Evolutionary conservation across 352 stramenopile genomes (phyloP).

Genomic region (Thalassiosira mediterranea): DNA sequence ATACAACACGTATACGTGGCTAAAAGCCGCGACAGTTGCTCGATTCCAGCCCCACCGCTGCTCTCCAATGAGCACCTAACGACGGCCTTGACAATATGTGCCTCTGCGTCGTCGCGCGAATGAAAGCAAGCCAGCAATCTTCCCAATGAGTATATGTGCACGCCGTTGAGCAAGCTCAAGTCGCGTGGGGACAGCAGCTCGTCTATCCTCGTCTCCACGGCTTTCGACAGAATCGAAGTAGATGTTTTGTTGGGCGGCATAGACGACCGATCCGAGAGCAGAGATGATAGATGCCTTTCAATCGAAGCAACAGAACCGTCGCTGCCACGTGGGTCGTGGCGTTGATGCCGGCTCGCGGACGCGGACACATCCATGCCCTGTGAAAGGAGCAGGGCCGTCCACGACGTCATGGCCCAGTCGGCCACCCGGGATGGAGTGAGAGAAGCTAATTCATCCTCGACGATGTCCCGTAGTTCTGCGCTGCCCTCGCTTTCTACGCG

Average conservation of each 20-base stretch:
- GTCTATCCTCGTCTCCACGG: slow-evolving; percentile 29
- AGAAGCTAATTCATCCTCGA: slow-evolving; percentile 3
- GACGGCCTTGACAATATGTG: slow-evolving; percentile 29
- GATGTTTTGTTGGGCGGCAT: neutral
- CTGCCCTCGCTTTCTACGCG: no score
- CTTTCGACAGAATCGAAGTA: neutral
- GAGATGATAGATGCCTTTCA: slow-evolving; percentile 26
- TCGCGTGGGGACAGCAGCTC: slow-evolving; percentile 24
- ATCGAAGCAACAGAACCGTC: slow-evolving; percentile 13
- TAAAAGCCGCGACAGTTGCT: slow-evolving; percentile 34
- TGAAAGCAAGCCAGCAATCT: slow-evolving; percentile 25
- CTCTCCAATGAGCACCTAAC: slow-evolving; percentile 8
- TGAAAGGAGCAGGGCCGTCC: slow-evolving; percentile 37
- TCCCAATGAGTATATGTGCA: slow-evolving; percentile 37
- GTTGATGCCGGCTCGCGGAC: neutral
- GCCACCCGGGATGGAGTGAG: slow-evolving; percentile 4
- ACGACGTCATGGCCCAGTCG: slow-evolving; percentile 42
- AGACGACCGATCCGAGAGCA: slow-evolving; percentile 29
- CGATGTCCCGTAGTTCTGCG: neutral
- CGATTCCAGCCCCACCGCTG: slow-evolving; percentile 14
- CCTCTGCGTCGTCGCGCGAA: slow-evolving; percentile 17
- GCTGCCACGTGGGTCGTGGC: neutral
- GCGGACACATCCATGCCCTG: slow-evolving; percentile 22
- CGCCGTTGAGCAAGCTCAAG: slow-evolving; percentile 30
- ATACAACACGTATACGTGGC: slow-evolving; percentile 29